phyloP scores from a whole-genome alignment of 495 filamentous ascomycete genomes.

The Letharia columbiana region DNA sequence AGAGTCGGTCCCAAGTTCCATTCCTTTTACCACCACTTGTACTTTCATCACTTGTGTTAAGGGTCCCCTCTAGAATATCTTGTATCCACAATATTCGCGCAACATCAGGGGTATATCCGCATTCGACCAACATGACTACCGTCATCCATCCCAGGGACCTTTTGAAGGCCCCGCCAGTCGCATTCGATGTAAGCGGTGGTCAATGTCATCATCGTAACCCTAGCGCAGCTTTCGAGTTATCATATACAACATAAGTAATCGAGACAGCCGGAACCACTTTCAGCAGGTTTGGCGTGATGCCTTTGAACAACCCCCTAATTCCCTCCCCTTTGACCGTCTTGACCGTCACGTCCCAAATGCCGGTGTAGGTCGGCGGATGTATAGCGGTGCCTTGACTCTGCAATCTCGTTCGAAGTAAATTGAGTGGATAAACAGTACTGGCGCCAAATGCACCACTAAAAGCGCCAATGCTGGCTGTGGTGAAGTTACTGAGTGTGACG shows the following conservation, averaged over 20 bases:
- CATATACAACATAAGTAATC: conserved; percentile 96
- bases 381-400: conserved; percentile 90
- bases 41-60: not conserved
- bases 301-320: conserved; percentile 81
- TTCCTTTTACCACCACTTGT: not conserved
- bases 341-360: conserved; percentile 76
- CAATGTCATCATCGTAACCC: conserved; percentile 48
- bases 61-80: not conserved
- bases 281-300: conserved; percentile 86
- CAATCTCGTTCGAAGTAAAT: conserved; percentile 84
- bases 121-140: not conserved
- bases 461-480: conserved; percentile 76
- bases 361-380: conserved; percentile 83
- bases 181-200: not conserved
- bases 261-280: conserved; percentile 96
- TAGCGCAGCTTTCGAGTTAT: conserved; percentile 79
- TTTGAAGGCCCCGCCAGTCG: too few species aligned
- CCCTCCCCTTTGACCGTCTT: conserved; percentile 81
- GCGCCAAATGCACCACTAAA: conserved; percentile 88
- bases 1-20: not conserved
- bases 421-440: conserved; percentile 89
- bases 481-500: conserved; percentile 68
- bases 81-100: not conserved
- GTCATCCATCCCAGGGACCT: not conserved
- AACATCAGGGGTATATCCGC: not conserved